Evolutionary conservation across 2,329 filamentous ascomycete species (phyloP), one percentile per base, ranked within the genome.

Genomic region (Malbranchea zuffiana): DNA sequence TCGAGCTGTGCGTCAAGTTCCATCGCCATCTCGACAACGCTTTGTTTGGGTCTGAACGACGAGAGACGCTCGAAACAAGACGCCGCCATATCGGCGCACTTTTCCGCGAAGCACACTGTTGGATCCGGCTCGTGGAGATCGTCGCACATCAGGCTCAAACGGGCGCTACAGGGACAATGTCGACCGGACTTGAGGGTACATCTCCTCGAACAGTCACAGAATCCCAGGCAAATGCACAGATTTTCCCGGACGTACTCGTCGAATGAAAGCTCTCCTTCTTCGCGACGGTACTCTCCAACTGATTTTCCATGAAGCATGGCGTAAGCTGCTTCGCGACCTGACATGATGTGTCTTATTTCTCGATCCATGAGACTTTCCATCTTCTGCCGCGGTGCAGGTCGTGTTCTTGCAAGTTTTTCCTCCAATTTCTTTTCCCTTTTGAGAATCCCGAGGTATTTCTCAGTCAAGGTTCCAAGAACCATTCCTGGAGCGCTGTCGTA

Each of bases 201-300:
- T 10, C 50, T 47, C 13, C 23, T 32, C 11, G 59, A 46, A 36
- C 60, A 63, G 13, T 34, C 42, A 35, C 60, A 62, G 31, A 45
- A 34, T 1, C 48, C 44, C 10, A 45, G 41, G 41, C 60, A 63
- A 28, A 61, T 52, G 37, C 60, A 63, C 23, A 56, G 60, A 26
- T 45, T 46, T 29, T 56, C 48, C 8, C 50, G 54, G 8, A 50
- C 47, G 29, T 56, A 50, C 12, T 47, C 34, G 20, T 55, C 43
- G 12, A 59, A 42, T 10, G 43, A 37, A 3, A 44, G 44, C 12
- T 44, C 41, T 12, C 47, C 42, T 15, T 55, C 44, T 6, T 50
- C 46, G 10, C 50, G 52, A 6, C 59, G 55, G 17, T 52, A 37
- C 5, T 62, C 54, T 11, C 60, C 60, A 19, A 62, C 41, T 8